A percentile compares a stretch with the other conserved stretches of the same genome.
Evolutionary conservation across 345 rosid genomes (phyloP).

Genomic region (Citrus inodora): DNA sequence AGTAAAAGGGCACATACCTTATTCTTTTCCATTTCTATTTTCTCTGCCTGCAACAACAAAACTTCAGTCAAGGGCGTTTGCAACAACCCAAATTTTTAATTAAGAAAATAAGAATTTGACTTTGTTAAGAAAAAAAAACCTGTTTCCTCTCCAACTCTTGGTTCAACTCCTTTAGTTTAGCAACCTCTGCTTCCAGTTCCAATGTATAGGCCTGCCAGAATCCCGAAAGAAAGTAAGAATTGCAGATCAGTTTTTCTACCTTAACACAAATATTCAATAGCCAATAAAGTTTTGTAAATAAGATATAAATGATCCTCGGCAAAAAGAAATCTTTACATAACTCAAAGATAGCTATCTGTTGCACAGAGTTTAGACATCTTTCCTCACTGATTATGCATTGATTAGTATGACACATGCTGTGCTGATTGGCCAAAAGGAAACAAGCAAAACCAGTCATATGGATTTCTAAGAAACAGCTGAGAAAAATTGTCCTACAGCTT

Average conservation of each 20-base stretch:
- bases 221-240: not conserved
- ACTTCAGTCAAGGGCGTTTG: slow-evolving; percentile 6
- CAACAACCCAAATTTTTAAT: not conserved
- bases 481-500: not conserved
- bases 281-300: not conserved
- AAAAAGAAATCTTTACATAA: not conserved
- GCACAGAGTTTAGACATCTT: not conserved
- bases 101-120: slow-evolving; percentile 3
- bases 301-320: not conserved
- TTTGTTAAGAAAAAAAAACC: slow-evolving; percentile 40
- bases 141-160: slow-evolving; percentile 71
- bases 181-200: slow-evolving; percentile 93
- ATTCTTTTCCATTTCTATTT: slow-evolving; percentile 49
- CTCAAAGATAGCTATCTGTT: not conserved
- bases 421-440: no score
- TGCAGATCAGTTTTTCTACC: not conserved
- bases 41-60: slow-evolving; percentile 53
- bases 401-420: not conserved
- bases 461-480: not conserved
- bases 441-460: not conserved
- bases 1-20: slow-evolving; percentile 40
- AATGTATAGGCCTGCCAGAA: slow-evolving; percentile 76
- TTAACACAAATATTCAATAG: not conserved
- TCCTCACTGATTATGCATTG: not conserved
- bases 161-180: slow-evolving; percentile 74